Conservation (phyloP, 2,329 filamentous ascomycete species). For the Malbranchea cinnamomea region DNA sequence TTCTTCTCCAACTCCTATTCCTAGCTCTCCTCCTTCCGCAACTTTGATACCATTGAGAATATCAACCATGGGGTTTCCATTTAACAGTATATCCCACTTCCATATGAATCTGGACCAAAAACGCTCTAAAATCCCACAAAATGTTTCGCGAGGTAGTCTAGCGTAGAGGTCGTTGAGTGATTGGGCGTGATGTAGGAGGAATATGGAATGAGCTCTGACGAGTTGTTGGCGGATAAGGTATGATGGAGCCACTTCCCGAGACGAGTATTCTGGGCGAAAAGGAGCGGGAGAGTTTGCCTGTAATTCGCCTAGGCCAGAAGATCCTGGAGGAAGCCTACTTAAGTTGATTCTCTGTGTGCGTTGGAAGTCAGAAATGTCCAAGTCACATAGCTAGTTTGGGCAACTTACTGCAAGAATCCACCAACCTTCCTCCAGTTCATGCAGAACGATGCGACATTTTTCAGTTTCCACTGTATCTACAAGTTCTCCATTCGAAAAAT, state of each 20-base stretch:
- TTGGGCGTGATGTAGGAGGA: constrained; percentile 72
- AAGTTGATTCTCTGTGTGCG: constrained; percentile 57
- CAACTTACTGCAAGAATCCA: constrained; percentile 77
- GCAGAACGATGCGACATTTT: constrained; percentile 66
- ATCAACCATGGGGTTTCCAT: constrained; percentile 71
- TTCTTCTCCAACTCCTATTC: constrained; percentile 88
- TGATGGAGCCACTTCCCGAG: constrained; percentile 75
- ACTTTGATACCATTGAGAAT: constrained; percentile 76
- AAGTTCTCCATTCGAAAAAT: constrained; percentile 62
- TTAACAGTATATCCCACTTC: constrained; percentile 75
- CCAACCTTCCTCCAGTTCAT: constrained; percentile 82
- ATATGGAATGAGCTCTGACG: constrained; percentile 64
- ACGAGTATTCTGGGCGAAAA: constrained; percentile 60
- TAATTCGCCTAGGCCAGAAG: constrained; percentile 27
- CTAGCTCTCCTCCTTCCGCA: constrained; percentile 77
- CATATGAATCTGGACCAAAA: constrained; percentile 62
- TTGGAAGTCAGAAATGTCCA: not conserved
- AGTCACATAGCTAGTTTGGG: not conserved
- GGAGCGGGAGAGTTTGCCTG: constrained; percentile 23
- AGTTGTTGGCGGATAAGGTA: constrained; percentile 66
- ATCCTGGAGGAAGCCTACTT: constrained; percentile 51
- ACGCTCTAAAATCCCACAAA: constrained; percentile 55
- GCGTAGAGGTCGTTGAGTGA: constrained; percentile 57
- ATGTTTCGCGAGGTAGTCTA: constrained; percentile 49
- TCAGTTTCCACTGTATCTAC: constrained; percentile 86